Base-by-base conservation (phyloP, 2,329 filamentous ascomycete species). In the Ophiostoma sp. region DNA sequence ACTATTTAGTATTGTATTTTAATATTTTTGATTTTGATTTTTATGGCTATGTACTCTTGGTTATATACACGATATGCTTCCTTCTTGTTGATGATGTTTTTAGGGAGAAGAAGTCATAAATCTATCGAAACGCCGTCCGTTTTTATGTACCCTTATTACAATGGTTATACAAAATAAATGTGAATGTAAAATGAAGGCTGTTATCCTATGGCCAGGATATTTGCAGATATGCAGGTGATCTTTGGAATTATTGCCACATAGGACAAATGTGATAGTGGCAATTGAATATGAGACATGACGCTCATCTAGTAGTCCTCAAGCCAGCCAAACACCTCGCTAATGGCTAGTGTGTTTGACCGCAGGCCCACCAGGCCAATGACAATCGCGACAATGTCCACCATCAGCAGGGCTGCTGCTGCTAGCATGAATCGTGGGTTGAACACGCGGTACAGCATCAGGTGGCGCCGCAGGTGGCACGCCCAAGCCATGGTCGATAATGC, bases 381-480 rank as follows among this genome's bases (percentile, higher is more conserved):
- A 7, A 95, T 83, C 0, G 85, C 84, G 2, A 95, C 83, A 4
- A 96, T 72, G 75, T 98, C 94, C 9, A 96, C 88, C 40, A 93
- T 83, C 16, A 94, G 75, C 69, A 98, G 76, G 65, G 90, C 84
- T 3, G 85, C 79, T 0, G 87, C 89, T 0, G 89, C 92, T 76
- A 92, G 85, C 89, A 99, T 91, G 80, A 94, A 99, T 41, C 94
- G 82, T 64, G 95, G 95, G 79, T 85, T 89, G 75, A 99, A 99
- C 60, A 99, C 92, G 58, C 95, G 85, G 79, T 95, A 99, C 42
- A 99, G 84, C 95, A 99, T 99, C 71, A 99, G 83, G 81, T 99
- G 95, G 66, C 95, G 84, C 67, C 95, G 84, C 74, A 99, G 79
- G 80, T 92, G 89, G 1, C 91, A 93, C 0, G 94, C 92, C 89